phyloP scores from a whole-genome alignment of 1,284 basidiomycete genomes.

The Vanrija pseudolonga region DNA sequence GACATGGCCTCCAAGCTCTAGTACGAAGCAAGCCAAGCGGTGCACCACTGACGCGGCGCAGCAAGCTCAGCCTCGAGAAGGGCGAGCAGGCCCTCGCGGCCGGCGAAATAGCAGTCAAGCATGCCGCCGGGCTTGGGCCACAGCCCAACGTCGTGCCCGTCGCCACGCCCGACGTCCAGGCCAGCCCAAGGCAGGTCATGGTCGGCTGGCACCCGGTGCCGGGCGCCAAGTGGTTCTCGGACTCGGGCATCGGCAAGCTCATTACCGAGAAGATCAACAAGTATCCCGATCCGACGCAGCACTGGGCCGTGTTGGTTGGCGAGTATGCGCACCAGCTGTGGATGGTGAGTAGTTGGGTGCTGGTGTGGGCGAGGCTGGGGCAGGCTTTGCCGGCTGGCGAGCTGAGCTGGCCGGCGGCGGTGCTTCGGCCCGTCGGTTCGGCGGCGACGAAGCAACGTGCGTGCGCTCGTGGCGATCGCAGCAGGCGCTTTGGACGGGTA shows the following conservation, averaged over 20 bases:
- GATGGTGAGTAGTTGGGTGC: constrained; percentile 14
- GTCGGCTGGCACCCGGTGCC: constrained; percentile 19
- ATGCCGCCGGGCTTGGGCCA: constrained; percentile 8
- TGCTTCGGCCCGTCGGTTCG: no score
- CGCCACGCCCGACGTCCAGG: neutral
- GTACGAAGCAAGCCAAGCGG: neutral
- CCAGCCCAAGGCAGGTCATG: neutral
- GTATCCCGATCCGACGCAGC: constrained; percentile 19
- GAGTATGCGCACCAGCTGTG: constrained; percentile 18
- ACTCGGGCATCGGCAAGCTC: constrained; percentile 12
- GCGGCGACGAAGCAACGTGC: no score
- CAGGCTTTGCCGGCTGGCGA: no score
- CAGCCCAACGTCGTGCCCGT: constrained; percentile 13
- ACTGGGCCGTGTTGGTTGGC: constrained; percentile 18
- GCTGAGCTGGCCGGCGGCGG: no score
- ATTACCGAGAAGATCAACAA: constrained; percentile 18
- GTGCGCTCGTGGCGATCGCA: no score
- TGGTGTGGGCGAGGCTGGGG: neutral
- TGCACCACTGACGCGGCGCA: neutral
- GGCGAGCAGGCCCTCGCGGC: neutral
- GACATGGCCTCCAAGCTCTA: constrained; percentile 9
- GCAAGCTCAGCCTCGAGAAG: constrained; percentile 4
- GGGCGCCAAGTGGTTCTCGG: constrained; percentile 17
- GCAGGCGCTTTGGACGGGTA: no score
- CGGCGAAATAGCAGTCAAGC: constrained; percentile 8